Base-by-base conservation (phyloP, 176 grass and related monocot genomes). In the Zea luxurians region DNA sequence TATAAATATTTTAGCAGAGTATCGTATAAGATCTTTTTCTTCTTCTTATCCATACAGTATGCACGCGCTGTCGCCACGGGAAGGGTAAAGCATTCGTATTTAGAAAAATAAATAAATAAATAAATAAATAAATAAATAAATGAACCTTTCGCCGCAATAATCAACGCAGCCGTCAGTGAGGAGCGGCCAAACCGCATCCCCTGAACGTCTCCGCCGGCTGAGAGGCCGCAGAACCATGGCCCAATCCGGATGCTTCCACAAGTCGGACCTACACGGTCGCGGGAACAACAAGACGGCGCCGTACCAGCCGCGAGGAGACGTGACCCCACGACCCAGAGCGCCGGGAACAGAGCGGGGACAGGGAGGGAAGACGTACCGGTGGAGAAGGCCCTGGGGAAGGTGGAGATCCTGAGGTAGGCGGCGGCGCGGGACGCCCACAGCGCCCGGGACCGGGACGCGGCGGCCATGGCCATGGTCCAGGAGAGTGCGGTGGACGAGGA, bases 331-430 rank as follows among this genome's bases (percentile, higher is more conserved):
- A 13, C 9, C 16, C 47, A 36, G 16, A 45, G 61, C 68, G 48
- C 5, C 1, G 21, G 66, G 44, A 16, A 52, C 59, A 21, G 42
- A 71, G 66, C 52, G 52, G 64, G 75, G 16, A 13, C 27, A 38
- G 6, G 42, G 10, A 47, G 49, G 37, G 17, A 21, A 43, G 38
- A 63, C n/a, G 4, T 81, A 99, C 96, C 96, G 4, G 90, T 93
- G 70, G 96, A 92, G 86, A 99, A 99, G 44, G 82, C 86, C 75
- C 96, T 90, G 17, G 86, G 80, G 75, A 96, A 89, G 78, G 80
- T 77, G 68, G 92, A 99, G 86, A 99, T 95, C 86, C 86, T 86
- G 53, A 99, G 90, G 86, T 91, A 99, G 37, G 92, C 86, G 59
- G 96, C 92, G 64, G 90, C 88, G 54, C 88, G 83, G 77, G 96